These are phyloP conservation scores for Tilletia indica DNA, from an alignment of 1,284 basidiomycete genomes.

Conservation along the genomic window DNA sequence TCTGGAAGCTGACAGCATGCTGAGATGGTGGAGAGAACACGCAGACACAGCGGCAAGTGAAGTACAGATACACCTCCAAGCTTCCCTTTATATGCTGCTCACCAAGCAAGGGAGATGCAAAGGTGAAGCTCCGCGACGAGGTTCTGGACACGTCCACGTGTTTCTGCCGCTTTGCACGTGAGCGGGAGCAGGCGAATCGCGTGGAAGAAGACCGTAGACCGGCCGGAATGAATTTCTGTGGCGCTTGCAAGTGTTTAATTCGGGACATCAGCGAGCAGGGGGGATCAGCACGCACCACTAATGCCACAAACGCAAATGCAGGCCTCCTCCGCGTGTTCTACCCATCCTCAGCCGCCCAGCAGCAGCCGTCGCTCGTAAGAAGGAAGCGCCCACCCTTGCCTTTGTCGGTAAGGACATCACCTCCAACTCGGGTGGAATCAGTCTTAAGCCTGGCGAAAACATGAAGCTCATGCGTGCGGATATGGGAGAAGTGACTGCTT, in stretches of 20 bases:
- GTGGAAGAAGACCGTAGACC: slow-evolving; percentile 13
- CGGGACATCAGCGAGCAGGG: slow-evolving; percentile 38
- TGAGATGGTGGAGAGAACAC: too few species aligned
- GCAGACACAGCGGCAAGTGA: too few species aligned
- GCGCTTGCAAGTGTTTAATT: too few species aligned
- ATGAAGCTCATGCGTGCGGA: slow-evolving; percentile 62
- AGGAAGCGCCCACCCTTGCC: slow-evolving; percentile 64
- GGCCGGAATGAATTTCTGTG: slow-evolving; percentile 13
- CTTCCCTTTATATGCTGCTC: too few species aligned
- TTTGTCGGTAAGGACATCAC: slow-evolving; percentile 74
- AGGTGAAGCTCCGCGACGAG: too few species aligned
- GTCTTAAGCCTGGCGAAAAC: slow-evolving; percentile 69
- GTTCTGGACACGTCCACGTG: too few species aligned
- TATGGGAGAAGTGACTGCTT: slow-evolving; percentile 66
- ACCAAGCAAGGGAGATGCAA: too few species aligned
- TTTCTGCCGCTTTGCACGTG: too few species aligned
- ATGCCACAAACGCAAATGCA: slow-evolving; percentile 37
- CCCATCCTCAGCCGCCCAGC: slow-evolving; percentile 30
- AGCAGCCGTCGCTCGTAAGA: slow-evolving; percentile 42
- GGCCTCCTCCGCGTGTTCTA: slow-evolving; percentile 50
- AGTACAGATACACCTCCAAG: too few species aligned
- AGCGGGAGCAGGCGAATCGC: too few species aligned
- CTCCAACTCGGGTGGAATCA: slow-evolving; percentile 79
- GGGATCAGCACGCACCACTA: slow-evolving; percentile 36
- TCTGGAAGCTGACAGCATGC: too few species aligned